Conservation (phyloP, 1,139 yeast genomes). For the Yamadazyma dushanensis region DNA sequence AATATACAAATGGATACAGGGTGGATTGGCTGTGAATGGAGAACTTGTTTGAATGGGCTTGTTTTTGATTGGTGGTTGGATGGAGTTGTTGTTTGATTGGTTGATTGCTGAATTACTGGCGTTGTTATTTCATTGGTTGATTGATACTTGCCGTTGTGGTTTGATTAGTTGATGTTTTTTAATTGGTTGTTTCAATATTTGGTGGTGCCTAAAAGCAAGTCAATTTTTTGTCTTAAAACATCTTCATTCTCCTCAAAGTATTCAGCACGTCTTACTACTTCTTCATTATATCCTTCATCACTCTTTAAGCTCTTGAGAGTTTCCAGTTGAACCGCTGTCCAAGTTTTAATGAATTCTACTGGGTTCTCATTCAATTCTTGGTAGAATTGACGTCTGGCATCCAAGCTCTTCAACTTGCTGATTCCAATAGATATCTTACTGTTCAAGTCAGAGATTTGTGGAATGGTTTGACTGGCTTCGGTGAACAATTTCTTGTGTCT, state of each 20-base stretch:
- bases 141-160: too few relatives aligned
- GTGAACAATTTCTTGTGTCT: slow-evolving; percentile 41
- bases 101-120: too few relatives aligned
- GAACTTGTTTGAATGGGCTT: too few relatives aligned
- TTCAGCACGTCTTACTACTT: slow-evolving; percentile 77
- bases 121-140: too few relatives aligned
- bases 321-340: slow-evolving; percentile 74
- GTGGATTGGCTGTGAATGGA: too few relatives aligned
- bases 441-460: slow-evolving; percentile 56
- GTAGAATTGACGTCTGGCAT: slow-evolving; percentile 57
- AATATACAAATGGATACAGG: too few relatives aligned
- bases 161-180: too few relatives aligned
- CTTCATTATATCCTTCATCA: slow-evolving; percentile 91
- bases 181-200: slow-evolving; percentile 23
- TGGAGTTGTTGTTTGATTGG: too few relatives aligned
- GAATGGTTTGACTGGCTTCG: slow-evolving; percentile 43
- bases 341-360: slow-evolving; percentile 66
- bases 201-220: slow-evolving; percentile 55
- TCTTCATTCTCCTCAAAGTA: slow-evolving; percentile 73
- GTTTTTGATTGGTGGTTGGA: too few relatives aligned
- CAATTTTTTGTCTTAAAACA: slow-evolving; percentile 72
- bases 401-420: slow-evolving; percentile 63
- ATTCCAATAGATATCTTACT: slow-evolving; percentile 61
- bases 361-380: slow-evolving; percentile 75
- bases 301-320: slow-evolving; percentile 76